Conservation (phyloP, 2,329 filamentous ascomycete species). For the Cladosporium sp. region DNA sequence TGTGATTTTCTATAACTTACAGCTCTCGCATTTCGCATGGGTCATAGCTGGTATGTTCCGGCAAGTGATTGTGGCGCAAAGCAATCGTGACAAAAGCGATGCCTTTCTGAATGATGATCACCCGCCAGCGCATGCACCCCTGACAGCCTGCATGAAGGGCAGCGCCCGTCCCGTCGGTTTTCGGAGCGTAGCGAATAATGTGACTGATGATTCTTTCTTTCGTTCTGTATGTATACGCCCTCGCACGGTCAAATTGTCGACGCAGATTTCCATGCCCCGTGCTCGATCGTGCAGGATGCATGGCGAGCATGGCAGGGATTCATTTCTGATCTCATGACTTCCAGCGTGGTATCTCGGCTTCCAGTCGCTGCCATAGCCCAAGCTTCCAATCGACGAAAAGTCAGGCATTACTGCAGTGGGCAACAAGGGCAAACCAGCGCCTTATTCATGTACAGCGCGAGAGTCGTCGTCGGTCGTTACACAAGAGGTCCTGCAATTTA, state of each 20-base stretch:
- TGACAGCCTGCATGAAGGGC: constrained; percentile 12
- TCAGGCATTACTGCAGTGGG: no score
- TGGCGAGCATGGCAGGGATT: not conserved
- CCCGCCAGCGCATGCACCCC: constrained; percentile 10
- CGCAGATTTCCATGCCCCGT: not conserved
- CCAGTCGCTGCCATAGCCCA: no score
- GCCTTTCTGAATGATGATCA: constrained; percentile 9
- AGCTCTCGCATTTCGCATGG: not conserved
- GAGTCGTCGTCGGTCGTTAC: not conserved
- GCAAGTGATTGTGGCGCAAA: not conserved
- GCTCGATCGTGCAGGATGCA: not conserved
- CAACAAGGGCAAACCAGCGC: no score
- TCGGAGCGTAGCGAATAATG: not conserved
- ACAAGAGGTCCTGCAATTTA: constrained; percentile 5
- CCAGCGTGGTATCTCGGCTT: no score
- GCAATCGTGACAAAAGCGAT: not conserved
- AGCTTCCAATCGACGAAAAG: no score
- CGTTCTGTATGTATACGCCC: not conserved
- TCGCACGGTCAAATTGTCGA: not conserved
- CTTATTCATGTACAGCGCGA: no score
- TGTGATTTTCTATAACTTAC: not conserved
- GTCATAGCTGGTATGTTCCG: not conserved
- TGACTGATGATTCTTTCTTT: no score
- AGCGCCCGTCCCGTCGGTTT: constrained; percentile 8
- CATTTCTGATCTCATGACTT: no score